phyloP scores from a whole-genome alignment of 2,329 filamentous ascomycete species.

The Nigrograna mackinnonii region DNA sequence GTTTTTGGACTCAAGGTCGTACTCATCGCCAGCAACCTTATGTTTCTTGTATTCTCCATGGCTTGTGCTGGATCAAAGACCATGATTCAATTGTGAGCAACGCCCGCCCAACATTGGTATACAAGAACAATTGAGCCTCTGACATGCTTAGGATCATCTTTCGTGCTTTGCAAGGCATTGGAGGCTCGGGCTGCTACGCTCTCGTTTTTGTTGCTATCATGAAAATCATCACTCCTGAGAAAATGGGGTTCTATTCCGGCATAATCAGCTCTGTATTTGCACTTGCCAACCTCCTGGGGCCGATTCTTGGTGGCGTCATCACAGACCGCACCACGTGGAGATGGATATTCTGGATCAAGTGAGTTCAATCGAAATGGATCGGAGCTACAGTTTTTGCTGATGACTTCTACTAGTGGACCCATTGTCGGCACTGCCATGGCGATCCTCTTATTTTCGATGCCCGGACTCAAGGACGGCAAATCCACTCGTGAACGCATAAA shows the following conservation, averaged over 20 bases:
- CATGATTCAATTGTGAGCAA: conserved; percentile 31
- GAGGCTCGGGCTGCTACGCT: conserved; percentile 53
- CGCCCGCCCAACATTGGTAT: not conserved
- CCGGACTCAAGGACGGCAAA: conserved; percentile 24
- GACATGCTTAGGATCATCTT: conserved; percentile 37
- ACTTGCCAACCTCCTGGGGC: conserved; percentile 47
- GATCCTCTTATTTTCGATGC: conserved; percentile 30
- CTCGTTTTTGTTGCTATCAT: conserved; percentile 41
- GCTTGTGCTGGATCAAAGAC: conserved; percentile 31
- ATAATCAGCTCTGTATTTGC: conserved; percentile 42
- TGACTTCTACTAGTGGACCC: conserved; percentile 19
- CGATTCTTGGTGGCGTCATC: conserved; percentile 50
- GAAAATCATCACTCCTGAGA: conserved; percentile 30
- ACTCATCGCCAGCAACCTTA: conserved; percentile 20
- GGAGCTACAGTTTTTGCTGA: not conserved
- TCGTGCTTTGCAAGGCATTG: conserved; percentile 48
- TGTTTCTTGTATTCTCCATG: conserved; percentile 36
- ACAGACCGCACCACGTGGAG: conserved; percentile 46
- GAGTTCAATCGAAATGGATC: conserved; percentile 8
- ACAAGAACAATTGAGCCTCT: conserved; percentile 9
- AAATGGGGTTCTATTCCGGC: conserved; percentile 38
- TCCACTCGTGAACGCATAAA: conserved; percentile 28
- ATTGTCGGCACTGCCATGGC: conserved; percentile 23
- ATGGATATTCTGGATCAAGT: conserved; percentile 56
- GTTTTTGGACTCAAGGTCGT: conserved; percentile 28